Base-by-base conservation (phyloP, 257 asterid species). In the Nicotiana paniculata region DNA sequence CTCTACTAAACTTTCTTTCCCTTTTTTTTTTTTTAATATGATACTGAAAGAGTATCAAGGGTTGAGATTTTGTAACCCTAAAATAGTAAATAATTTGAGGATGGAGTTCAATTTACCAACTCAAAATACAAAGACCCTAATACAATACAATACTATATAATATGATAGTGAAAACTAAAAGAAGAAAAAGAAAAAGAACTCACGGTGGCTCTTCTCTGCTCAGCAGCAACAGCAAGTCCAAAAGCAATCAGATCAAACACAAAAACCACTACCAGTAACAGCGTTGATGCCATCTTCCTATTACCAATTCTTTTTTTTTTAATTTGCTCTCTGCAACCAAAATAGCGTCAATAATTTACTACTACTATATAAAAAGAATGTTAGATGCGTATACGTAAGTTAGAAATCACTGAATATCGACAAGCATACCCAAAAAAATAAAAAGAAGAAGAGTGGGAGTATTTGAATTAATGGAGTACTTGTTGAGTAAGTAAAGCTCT, bases 161-260 rank as follows among this genome's bases (percentile, higher is more conserved):
- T 10, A 53, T 6, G n/a, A 43, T 17, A 35, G 17, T 15, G 7
- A 53, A 75, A 54, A 15, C 39, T 6, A 43, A 21, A 21, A 21
- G 30, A 28, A 28, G 30, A 28, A 28, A 1, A 28, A 28, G 30
- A 43, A 43, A 8, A 39, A 1, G 3, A 81, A 89, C 93, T 87
- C 33, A 92, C 97, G 81, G 93, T 84, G 80, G 97, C 84, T 72
- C 96, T 89, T 26, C 91, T 85, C 59, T 91, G 94, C 81, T 90
- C 96, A 77, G 97, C 97, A 48, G 95, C 96, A 81, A 90, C 90
- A 82, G 97, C 97, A 67, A 93, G 97, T 77, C 89, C 90, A 81
- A 93, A 93, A 70, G 97, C 96, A n/a, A 93, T 85, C 88, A 93
- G 86, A 89, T 93, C 97, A 39, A 91, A 72, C 51, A 93, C 82